Evolutionary conservation across 805 yeast species (phyloP), one percentile per base, ranked within the genome.

Genomic region (Candida silvicultrix): DNA sequence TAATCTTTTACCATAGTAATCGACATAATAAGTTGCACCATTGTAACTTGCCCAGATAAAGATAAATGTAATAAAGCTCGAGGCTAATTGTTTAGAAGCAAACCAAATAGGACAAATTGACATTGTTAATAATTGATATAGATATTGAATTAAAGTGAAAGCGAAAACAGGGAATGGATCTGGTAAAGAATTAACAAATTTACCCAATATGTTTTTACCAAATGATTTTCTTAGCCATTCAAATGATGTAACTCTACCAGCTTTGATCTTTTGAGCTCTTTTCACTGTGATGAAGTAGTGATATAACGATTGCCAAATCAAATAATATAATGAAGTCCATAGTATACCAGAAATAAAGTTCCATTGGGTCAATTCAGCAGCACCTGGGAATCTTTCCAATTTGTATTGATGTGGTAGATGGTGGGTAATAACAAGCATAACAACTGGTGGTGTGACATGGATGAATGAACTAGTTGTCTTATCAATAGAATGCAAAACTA

Each of bases 1-100:
- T 58, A 89, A 82, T 52, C 90, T 77, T 61, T 82, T 85, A 19
- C 98, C 98, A 66, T 89, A 94, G 43, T 84, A 83, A 57, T 92
- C 98, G 46, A 94, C 75, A 63, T 92, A 92, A 62, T 88, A 92
- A 0, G 96, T 88, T 2, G 98, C 99, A 25, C 99, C 99, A 54
- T 94, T 90, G 62, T 84, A 89, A 38, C 89, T 73, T 2, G 98
- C 95, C 62, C 79, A 75, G 40, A 81, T 63, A 55, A 90, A 89
- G n/a, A 92, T 87, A 43, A 76, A 72, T 2, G 78, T 65, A 51
- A 92, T 73, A 58, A 89, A 90, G 1, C 72, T 52, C 1, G 83
- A 78, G 22, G 94, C 87, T 2, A 86, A 77, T 39, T 68, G 65
- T 56, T 83, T 82, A 61, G 81, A 77, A 39, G 75, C 71, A 65